Percentiles rank a stretch among this genome's conserved stretches.
Conservation (phyloP, 1,139 yeast genomes). For the Hansenula lynferdii region DNA sequence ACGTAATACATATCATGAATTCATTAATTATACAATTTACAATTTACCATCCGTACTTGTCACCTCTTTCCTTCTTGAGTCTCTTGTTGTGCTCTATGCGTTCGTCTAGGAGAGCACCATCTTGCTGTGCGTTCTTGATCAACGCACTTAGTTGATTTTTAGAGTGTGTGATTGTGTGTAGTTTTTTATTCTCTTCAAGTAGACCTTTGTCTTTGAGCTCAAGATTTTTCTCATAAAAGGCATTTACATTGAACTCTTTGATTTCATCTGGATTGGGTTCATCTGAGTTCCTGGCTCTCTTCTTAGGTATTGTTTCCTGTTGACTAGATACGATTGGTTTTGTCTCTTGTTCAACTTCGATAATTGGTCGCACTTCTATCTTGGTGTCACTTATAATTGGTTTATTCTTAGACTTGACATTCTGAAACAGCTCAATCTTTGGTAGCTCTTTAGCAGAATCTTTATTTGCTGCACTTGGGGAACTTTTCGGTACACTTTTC, state of each 20-base stretch:
- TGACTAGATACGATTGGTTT: too few relatives aligned
- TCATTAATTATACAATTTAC: background rate
- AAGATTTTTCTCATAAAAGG: constrained; percentile 17
- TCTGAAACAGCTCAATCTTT: background rate
- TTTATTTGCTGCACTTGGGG: too few relatives aligned
- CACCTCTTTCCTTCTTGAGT: constrained; percentile 20
- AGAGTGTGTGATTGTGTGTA: constrained; percentile 22
- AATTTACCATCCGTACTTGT: constrained; percentile 26
- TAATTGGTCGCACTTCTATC: background rate
- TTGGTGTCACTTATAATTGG: background rate
- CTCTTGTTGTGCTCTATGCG: constrained; percentile 23
- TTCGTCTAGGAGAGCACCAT: constrained; percentile 23
- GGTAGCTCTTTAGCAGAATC: background rate
- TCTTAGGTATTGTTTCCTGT: background rate
- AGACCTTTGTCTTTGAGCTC: constrained; percentile 17
- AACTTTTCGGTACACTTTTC: background rate
- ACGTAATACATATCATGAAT: background rate
- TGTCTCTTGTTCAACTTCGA: background rate
- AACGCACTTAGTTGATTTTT: constrained; percentile 28
- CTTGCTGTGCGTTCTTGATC: constrained; percentile 27
- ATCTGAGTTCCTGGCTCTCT: background rate
- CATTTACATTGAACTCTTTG: constrained; percentile 17
- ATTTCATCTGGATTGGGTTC: constrained; percentile 2
- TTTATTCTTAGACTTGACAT: constrained; percentile 3
- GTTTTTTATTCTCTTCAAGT: constrained; percentile 15